Evolutionary conservation across 495 filamentous ascomycete genomes (phyloP).

Genomic region (Penicillium longicatenatum): DNA sequence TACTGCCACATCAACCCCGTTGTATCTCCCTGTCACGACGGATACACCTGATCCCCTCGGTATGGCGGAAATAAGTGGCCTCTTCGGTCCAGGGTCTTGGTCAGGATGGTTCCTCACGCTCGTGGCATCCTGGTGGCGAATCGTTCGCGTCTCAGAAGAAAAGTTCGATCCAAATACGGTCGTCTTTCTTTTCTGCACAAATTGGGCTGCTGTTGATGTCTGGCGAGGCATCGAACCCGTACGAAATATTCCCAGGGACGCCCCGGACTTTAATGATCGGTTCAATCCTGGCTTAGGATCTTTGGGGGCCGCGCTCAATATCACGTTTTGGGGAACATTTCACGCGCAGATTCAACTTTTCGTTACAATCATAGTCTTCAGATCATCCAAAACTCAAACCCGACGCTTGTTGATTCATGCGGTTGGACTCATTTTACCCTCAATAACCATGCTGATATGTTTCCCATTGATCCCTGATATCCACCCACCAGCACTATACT

Average conservation of each 20-base stretch:
- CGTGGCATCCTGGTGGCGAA: conserved; percentile 4
- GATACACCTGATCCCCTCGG: conserved; percentile 3
- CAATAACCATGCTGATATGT: background rate
- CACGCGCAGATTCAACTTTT: conserved; percentile 1
- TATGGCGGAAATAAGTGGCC: conserved; percentile 7
- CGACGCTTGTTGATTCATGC: background rate
- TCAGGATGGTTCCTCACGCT: conserved; percentile 8
- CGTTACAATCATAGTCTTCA: background rate
- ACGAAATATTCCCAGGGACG: conserved; percentile 2
- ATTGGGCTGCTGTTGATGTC: conserved; percentile 7
- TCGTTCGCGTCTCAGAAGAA: conserved; percentile 3
- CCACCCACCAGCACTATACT: background rate
- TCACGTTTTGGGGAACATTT: conserved; percentile 7
- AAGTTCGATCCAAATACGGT: conserved; percentile 7
- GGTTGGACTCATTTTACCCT: background rate
- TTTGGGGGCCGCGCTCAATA: background rate
- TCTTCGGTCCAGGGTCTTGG: background rate
- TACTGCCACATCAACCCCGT: background rate
- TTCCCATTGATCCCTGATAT: background rate
- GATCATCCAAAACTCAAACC: background rate
- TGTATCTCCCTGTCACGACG: conserved; percentile 6
- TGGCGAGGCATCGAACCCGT: background rate
- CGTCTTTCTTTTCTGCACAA: conserved; percentile 2
- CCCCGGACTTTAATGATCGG: background rate
- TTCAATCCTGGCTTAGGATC: background rate